A percentile compares a stretch with the other conserved stretches of the same genome.
Conservation (phyloP, 1,284 basidiomycete genomes). For the Cutaneotrichosporon sp. region DNA sequence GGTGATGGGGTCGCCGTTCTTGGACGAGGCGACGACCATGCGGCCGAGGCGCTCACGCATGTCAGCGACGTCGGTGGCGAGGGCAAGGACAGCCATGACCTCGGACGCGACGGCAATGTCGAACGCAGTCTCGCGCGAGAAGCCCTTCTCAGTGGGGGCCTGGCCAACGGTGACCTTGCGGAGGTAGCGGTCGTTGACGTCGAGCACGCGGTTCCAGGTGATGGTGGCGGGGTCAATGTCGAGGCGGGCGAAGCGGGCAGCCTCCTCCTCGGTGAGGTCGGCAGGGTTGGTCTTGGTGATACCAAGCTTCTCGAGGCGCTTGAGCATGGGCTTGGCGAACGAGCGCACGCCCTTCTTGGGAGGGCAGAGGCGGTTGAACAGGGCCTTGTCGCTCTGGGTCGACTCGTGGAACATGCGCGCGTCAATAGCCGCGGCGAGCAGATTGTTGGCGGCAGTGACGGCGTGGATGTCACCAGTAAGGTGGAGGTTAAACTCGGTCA, state of each 20-base stretch:
- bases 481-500: conserved; percentile 88
- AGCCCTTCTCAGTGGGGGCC: conserved; percentile 85
- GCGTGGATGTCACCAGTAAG: conserved; percentile 98
- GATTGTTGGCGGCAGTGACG: conserved; percentile 95
- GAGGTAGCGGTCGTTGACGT: conserved; percentile 96
- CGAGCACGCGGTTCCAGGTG: conserved; percentile 97
- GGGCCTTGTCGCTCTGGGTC: conserved; percentile 91
- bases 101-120: conserved; percentile 98
- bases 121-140: conserved; percentile 85
- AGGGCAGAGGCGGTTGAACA: conserved; percentile 91
- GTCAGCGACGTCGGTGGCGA: conserved; percentile 83
- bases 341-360: conserved; percentile 91
- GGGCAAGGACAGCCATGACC: conserved; percentile 96
- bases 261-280: conserved; percentile 90
- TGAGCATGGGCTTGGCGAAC: conserved; percentile 95
- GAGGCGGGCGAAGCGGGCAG: conserved; percentile 83
- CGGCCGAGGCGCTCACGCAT: conserved; percentile 67
- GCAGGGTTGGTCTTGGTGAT: conserved; percentile 94
- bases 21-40: conserved; percentile 97
- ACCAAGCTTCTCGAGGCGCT: conserved; percentile 90
- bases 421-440: conserved; percentile 93
- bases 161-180: conserved; percentile 93
- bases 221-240: conserved; percentile 90
- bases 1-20: conserved; percentile 86
- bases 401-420: conserved; percentile 98